Percentiles rank a stretch among this genome's conserved stretches.
These are phyloP conservation scores for Cubamyces lactineus DNA, from an alignment of 768 basidiomycete genomes.

Conservation along the genomic window DNA sequence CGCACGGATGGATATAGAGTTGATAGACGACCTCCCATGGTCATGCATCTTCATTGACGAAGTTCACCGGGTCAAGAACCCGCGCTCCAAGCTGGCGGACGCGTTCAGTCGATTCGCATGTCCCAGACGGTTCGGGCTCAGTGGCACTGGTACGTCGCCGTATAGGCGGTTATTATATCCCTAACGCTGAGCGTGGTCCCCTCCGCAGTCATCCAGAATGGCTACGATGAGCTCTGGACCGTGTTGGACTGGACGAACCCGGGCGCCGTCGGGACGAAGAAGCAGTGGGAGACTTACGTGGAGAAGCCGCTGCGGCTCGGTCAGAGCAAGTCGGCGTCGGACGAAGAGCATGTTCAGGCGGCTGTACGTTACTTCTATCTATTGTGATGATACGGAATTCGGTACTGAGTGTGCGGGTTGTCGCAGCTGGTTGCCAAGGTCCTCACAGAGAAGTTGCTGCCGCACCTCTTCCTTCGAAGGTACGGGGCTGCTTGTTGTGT, in stretches of 20 bases:
- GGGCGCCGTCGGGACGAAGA: constrained; percentile 66
- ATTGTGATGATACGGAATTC: not conserved
- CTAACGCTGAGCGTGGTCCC: not conserved
- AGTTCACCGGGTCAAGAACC: constrained; percentile 88
- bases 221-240: constrained; percentile 89
- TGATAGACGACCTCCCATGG: constrained; percentile 70
- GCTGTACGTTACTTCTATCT: constrained; percentile 40
- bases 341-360: constrained; percentile 60
- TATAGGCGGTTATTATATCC: constrained; percentile 20
- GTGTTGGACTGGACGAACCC: constrained; percentile 93
- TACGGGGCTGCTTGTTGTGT: constrained; percentile 30
- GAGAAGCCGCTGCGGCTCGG: constrained; percentile 67
- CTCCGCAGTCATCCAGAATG: constrained; percentile 74
- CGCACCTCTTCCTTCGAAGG: constrained; percentile 84
- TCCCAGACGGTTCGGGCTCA: constrained; percentile 75
- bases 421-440: constrained; percentile 60
- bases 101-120: constrained; percentile 76
- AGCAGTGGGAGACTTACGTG: constrained; percentile 79
- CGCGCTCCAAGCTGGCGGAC: constrained; percentile 60
- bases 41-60: constrained; percentile 85
- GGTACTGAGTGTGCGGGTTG: not conserved
- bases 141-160: constrained; percentile 58
- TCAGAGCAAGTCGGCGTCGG: constrained; percentile 66
- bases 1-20: constrained; percentile 69
- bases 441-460: constrained; percentile 70